Evolutionary conservation across 768 basidiomycete genomes (phyloP).

Genomic region (Rhodotorula taiwanensis): DNA sequence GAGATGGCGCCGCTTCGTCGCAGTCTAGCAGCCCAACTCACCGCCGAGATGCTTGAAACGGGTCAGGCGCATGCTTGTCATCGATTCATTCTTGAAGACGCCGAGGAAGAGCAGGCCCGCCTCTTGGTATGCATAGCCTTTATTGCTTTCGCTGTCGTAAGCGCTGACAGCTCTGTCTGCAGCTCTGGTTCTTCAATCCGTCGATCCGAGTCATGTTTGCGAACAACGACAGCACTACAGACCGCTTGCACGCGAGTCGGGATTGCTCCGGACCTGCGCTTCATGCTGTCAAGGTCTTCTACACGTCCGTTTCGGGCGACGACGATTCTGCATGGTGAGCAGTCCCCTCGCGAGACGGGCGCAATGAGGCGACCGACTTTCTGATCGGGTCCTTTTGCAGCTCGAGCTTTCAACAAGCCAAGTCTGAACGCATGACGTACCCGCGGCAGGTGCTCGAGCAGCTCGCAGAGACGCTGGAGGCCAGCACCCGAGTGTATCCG

Average conservation of each 20-base stretch:
- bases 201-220: slow-evolving; percentile 71
- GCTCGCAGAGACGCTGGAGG: slow-evolving; percentile 61
- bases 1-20: slow-evolving; percentile 33
- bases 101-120: slow-evolving; percentile 70
- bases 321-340: slow-evolving; percentile 11
- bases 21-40: slow-evolving; percentile 53
- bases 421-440: slow-evolving; percentile 79
- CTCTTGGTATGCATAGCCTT: slow-evolving; percentile 60
- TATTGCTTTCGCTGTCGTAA: background rate
- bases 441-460: slow-evolving; percentile 69
- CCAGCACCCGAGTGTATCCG: slow-evolving; percentile 54
- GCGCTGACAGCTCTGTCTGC: background rate
- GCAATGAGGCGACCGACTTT: no score
- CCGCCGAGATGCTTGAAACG: slow-evolving; percentile 84
- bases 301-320: slow-evolving; percentile 54
- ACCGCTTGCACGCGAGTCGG: no score
- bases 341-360: no score
- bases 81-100: slow-evolving; percentile 80
- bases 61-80: slow-evolving; percentile 88
- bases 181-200: slow-evolving; percentile 96
- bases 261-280: background rate
- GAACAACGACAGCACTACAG: no score
- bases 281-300: slow-evolving; percentile 68
- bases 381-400: slow-evolving; percentile 20
- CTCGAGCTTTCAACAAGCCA: slow-evolving; percentile 64